Base-by-base conservation (phyloP, 2,329 filamentous ascomycete genomes). In the Xylaria sp. region DNA sequence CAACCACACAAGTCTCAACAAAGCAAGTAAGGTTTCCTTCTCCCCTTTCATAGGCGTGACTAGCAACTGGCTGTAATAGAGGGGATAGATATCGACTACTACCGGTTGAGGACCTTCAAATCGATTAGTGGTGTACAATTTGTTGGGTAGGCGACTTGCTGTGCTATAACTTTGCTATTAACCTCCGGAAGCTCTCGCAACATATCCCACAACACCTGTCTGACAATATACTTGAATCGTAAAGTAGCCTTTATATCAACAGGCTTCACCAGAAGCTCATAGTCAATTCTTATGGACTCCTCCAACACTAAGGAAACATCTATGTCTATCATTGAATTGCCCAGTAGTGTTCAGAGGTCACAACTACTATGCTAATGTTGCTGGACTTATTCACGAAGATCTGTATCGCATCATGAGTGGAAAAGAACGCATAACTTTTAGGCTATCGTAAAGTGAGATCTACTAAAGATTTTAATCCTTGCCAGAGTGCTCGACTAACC, bases 381-480 rank as follows among this genome's bases (percentile, higher is more conserved):
- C 25, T 36, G 4, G 43, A 6, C 13, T n/a, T 15, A 10, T 41
- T 55, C n/a, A 15, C 10, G 9, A 39, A 51, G 10, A 54, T 20
- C 8, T 31, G 12, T 15, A 46, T 58, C 15, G 2, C 18, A 58
- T 46, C 12, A 28, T 48, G 5, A 15, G 1, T 56, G 12, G 55
- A 60, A 64, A 64, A 8, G 28, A 68, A 64, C 60, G 66, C 66
- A 64, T 61, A 55, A 60, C 2, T 59, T 56, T 15, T 48, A n/a
- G 7, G 23, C 28, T 64, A 64, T 55, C 39, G 10, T 43, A 60
- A 28, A 10, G 33, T 48, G 49, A 25, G 5, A 58, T 58, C 55
- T 43, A 31, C 39, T 60, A 31, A 25, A 48, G 23, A 43, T 41
- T 3, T 15, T 18, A 52, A 7, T 33, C 41, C 23, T 12, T 43